Evolutionary conservation across 2,329 filamentous ascomycete species (phyloP).

Genomic region (Alternaria triticimaculans): DNA sequence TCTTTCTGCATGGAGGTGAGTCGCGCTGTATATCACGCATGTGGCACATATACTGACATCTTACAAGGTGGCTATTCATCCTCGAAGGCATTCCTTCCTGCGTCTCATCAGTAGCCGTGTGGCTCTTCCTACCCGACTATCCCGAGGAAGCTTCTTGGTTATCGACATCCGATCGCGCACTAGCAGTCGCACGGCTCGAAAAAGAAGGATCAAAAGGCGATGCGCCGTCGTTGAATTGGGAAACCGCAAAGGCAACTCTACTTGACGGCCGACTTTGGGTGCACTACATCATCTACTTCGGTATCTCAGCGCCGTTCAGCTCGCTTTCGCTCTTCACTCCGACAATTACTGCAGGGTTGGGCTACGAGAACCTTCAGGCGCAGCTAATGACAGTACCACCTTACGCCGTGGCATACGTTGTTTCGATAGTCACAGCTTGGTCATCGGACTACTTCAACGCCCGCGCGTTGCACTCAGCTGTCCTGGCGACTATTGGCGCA

Average conservation of each 20-base stretch:
- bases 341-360: conserved; percentile 66
- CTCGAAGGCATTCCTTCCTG: conserved; percentile 32
- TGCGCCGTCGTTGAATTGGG: conserved; percentile 53
- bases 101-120: conserved; percentile 44
- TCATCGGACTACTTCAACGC: conserved; percentile 28
- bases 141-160: conserved; percentile 58
- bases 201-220: conserved; percentile 53
- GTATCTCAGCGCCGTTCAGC: conserved; percentile 29
- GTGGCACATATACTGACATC: background rate
- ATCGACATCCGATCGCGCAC: conserved; percentile 48
- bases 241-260: conserved; percentile 55
- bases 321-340: conserved; percentile 66
- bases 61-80: conserved; percentile 21
- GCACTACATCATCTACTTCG: conserved; percentile 54
- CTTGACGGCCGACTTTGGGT: conserved; percentile 60
- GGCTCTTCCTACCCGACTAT: conserved; percentile 57
- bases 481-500: conserved; percentile 53
- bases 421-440: conserved; percentile 46
- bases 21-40: fast-evolving
- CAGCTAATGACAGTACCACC: conserved; percentile 74
- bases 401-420: conserved; percentile 66
- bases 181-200: conserved; percentile 48
- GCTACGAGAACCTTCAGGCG: conserved; percentile 61
- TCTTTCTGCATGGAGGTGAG: conserved; percentile 42
- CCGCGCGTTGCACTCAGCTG: conserved; percentile 60